Base-by-base conservation (phyloP, 176 grass and related monocot genomes). In the Carex scoparia region DNA sequence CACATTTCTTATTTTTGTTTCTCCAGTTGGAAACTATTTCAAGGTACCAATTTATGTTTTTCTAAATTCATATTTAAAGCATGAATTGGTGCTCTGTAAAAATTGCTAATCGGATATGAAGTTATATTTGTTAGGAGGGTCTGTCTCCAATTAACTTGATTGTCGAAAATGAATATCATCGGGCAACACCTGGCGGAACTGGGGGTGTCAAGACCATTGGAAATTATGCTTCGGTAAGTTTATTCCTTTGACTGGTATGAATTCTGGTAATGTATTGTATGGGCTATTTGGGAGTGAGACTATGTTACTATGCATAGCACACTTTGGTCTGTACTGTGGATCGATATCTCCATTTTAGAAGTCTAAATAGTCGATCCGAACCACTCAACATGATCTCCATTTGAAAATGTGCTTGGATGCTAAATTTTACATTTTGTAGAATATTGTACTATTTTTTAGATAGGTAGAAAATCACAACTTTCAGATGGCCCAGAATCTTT, bases 21-120 rank as follows among this genome's bases (percentile, higher is more conserved):
- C 89, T 53, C 93, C 96, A 68, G 91, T 99, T 83, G 96, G 96
- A 32, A 92, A 94, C 72, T 99, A 99, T 87, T 99, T 99, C 61
- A 99, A 94, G 88, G 96, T 95, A 77, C 56, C 70, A 23, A 35
- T 4, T 76, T 79, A 46, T 86, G 27, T 79, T 76, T 78, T 83
- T 78, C 15, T 77, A 72, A 15, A 44, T 68, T 53, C 49, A 49
- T 62, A 53, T 49, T 61, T 69, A 8, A 9, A 18, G 44, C 35
- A 40, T n/a, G 57, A 11, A 42, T 82, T 82, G 79, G 59, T 82
- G 35, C 61, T 65, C 28, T 49, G 9, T 65, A 56, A 58, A 82
- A 65, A 0, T 48, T 48, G 57, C 28, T 79, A 79, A 46, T 79
- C 2, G 30, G 19, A 69, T 40, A 79, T 82, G 69, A 79, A 85